Conservation (phyloP, 805 yeast species). For the Starmerella gropengiesseri region DNA sequence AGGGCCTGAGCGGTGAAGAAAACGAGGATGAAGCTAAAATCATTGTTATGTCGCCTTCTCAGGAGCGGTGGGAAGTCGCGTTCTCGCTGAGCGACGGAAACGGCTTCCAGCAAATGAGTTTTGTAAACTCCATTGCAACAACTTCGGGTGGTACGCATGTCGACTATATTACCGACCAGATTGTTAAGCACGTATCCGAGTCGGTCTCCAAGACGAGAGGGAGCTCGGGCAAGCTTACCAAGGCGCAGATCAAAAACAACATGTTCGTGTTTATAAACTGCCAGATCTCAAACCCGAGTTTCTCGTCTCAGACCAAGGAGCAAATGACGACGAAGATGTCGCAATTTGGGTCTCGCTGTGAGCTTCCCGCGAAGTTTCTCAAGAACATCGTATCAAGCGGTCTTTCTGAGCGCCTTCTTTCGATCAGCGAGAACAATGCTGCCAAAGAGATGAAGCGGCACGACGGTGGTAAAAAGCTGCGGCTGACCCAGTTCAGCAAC, state of each 20-base stretch:
- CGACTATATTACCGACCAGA: conserved; percentile 71
- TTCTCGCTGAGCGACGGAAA: conserved; percentile 84
- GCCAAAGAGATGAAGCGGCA: conserved; percentile 76
- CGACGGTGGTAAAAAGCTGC: conserved; percentile 61
- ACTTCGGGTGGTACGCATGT: conserved; percentile 96
- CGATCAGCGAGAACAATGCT: conserved; percentile 79
- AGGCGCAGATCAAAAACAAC: conserved; percentile 78
- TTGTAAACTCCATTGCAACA: conserved; percentile 95
- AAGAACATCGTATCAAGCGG: conserved; percentile 55
- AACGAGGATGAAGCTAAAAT: conserved; percentile 36
- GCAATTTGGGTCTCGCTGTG: conserved; percentile 80
- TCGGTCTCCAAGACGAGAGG: conserved; percentile 46
- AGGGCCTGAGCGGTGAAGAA: conserved; percentile 43
- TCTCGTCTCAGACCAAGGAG: conserved; percentile 95
- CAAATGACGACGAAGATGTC: conserved; percentile 79
- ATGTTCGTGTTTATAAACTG: conserved; percentile 87
- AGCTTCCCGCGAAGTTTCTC: conserved; percentile 67
- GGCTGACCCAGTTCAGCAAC: conserved; percentile 82
- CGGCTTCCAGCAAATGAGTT: conserved; percentile 80
- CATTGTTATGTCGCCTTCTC: conserved; percentile 59
- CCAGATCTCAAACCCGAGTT: conserved; percentile 90
- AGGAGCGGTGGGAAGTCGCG: conserved; percentile 92
- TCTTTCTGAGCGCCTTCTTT: conserved; percentile 53
- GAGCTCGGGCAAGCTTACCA: conserved; percentile 59
- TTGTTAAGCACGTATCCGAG: conserved; percentile 66